Evolutionary conservation across 306 rosid species (phyloP), one percentile per base, ranked within the genome.

Genomic region (Lablab purpureus): DNA sequence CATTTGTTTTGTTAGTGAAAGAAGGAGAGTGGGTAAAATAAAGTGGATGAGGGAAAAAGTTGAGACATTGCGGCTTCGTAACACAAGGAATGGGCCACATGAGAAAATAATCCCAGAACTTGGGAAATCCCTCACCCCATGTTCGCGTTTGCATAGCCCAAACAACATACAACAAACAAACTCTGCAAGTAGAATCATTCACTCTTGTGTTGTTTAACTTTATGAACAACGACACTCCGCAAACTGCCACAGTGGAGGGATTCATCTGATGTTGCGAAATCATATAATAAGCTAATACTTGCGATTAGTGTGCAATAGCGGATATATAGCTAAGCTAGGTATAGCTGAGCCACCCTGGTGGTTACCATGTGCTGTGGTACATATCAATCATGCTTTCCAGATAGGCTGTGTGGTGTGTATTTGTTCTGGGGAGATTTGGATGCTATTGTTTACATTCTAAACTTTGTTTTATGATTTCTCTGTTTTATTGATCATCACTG

Each of bases 321-420:
- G 3, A 67, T 21, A 51, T 76, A 3, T 37, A 51, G 6, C 1
- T 47, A 47, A 34, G n/a, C 15, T 34, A 32, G 28, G 27, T 40
- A 10, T 10, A 21, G 11, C 49, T 11, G 25, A 36, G 46, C 47
- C 9, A 19, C 27, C 6, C 30, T 34, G 10, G 22, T 14, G 28
- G 23, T 47, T 63, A 13, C 25, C 82, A 77, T 87, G 85, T 81
- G 67, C 15, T 60, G 85, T 81, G 67, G 30, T 60, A 17, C 75
- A 75, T 50, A 55, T 66, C 73, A 46, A n/a, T n/a, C n/a, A n/a
- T 76, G 84, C 67, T 80, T 81, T 78, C 62, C 80, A 54, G 71
- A 47, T 54, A 71, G 58, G 75, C n/a, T 43, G 49, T n/a, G 18
- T 43, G 30, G n/a, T 12, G 34, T 30, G 34, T 34, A n/a, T 9